phyloP scores from a whole-genome alignment of 2,329 filamentous ascomycete genomes.

The Aspergillus aculeatus region DNA sequence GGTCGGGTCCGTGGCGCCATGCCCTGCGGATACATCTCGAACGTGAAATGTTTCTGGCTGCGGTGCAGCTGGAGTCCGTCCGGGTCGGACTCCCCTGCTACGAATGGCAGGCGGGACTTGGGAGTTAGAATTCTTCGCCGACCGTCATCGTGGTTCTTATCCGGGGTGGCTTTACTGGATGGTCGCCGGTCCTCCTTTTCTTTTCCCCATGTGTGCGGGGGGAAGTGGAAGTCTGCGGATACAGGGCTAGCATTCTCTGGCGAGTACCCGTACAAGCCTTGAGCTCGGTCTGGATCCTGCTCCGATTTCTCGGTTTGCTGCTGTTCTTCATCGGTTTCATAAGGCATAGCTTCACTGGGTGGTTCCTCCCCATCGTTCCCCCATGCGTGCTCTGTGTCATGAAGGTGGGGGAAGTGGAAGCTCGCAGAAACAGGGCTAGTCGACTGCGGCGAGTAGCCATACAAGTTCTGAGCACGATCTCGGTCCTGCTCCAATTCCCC shows the following conservation, averaged over 20 bases:
- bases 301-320: neutral
- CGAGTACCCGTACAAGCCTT: no score
- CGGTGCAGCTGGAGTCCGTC: neutral
- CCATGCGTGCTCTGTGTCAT: no score
- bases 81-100: neutral
- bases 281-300: no score
- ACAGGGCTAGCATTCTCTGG: no score
- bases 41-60: conserved; percentile 13
- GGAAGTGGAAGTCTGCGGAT: no score
- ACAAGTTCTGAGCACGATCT: neutral
- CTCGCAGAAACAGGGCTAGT: neutral
- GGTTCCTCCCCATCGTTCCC: neutral
- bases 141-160: no score
- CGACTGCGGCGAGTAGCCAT: neutral
- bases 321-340: neutral
- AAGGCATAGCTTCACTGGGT: neutral
- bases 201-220: no score
- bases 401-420: neutral
- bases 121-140: neutral
- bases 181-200: no score
- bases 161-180: no score
- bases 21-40: conserved; percentile 15
- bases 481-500: neutral
- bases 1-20: conserved; percentile 17
- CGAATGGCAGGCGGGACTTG: neutral